Conservation (phyloP, 805 yeast species). For the Yarrowia divulgata region DNA sequence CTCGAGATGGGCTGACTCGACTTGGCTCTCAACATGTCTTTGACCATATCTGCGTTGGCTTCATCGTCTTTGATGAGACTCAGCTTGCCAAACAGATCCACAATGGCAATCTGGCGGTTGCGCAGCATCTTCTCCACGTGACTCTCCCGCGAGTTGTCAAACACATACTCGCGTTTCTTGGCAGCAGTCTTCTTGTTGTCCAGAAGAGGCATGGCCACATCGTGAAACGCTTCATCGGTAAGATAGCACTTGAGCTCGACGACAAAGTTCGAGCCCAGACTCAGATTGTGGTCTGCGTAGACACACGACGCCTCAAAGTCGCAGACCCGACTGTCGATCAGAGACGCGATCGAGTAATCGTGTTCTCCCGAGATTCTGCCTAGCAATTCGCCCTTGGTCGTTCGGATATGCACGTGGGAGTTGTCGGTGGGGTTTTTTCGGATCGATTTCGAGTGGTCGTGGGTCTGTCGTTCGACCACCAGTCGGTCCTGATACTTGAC, state of each 20-base stretch:
- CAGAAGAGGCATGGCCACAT: slow-evolving; percentile 40
- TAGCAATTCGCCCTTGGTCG: background rate
- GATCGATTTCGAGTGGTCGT: slow-evolving; percentile 24
- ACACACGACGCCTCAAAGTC: slow-evolving; percentile 64
- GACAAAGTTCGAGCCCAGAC: slow-evolving; percentile 78
- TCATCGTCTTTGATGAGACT: slow-evolving; percentile 40
- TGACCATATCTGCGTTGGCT: slow-evolving; percentile 30
- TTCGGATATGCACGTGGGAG: slow-evolving; percentile 28
- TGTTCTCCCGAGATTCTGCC: slow-evolving; percentile 24
- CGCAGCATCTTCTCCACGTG: slow-evolving; percentile 60
- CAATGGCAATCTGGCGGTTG: slow-evolving; percentile 62
- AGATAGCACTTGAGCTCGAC: slow-evolving; percentile 74
- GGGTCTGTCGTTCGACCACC: slow-evolving; percentile 1
- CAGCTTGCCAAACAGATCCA: slow-evolving; percentile 62
- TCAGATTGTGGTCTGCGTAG: slow-evolving; percentile 63
- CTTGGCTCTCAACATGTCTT: slow-evolving; percentile 41
- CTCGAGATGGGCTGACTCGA: background rate
- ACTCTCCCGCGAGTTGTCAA: slow-evolving; percentile 56
- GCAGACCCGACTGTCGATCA: slow-evolving; percentile 63
- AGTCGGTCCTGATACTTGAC: slow-evolving; percentile 16
- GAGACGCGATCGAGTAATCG: slow-evolving; percentile 58
- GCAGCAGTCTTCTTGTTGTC: background rate
- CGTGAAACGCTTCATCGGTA: slow-evolving; percentile 50
- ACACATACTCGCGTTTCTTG: slow-evolving; percentile 25
- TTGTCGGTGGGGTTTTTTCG: slow-evolving; percentile 26